These are phyloP conservation scores for Colletotrichum karsti DNA, from an alignment of 2,329 filamentous ascomycete species.

Conservation along the genomic window DNA sequence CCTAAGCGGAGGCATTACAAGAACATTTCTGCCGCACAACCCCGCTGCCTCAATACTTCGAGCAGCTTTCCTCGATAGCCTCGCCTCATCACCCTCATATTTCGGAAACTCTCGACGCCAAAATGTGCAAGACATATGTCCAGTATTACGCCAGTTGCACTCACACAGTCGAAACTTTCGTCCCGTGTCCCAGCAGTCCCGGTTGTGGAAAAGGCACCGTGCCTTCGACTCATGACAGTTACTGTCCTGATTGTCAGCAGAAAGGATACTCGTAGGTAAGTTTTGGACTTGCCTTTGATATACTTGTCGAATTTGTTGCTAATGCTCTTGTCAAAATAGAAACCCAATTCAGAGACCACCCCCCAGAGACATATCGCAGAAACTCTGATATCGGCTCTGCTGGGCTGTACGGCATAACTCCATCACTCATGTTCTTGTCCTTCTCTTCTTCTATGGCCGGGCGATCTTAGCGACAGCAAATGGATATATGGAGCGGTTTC, in stretches of 20 bases:
- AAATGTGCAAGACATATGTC: background rate
- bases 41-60: too few species aligned
- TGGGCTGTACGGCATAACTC: background rate
- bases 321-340: too few species aligned
- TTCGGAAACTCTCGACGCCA: too few species aligned
- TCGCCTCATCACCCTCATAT: too few species aligned
- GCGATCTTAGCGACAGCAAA: slow-evolving; percentile 1
- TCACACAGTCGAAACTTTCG: background rate
- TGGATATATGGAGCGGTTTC: background rate
- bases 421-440: background rate
- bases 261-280: slow-evolving; percentile 28
- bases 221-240: background rate
- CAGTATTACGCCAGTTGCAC: background rate
- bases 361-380: background rate
- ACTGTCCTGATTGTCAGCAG: slow-evolving; percentile 17
- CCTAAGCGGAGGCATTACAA: too few species aligned
- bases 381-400: background rate
- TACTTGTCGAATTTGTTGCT: background rate
- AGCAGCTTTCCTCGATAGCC: too few species aligned
- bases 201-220: background rate
- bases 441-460: background rate
- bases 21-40: too few species aligned
- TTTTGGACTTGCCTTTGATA: background rate
- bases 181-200: too few species aligned
- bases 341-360: background rate